Percentiles rank a stretch among this genome's conserved stretches.
Evolutionary conservation across 139 green algal species (phyloP).

Genomic region (Chlamydomonas sp.): DNA sequence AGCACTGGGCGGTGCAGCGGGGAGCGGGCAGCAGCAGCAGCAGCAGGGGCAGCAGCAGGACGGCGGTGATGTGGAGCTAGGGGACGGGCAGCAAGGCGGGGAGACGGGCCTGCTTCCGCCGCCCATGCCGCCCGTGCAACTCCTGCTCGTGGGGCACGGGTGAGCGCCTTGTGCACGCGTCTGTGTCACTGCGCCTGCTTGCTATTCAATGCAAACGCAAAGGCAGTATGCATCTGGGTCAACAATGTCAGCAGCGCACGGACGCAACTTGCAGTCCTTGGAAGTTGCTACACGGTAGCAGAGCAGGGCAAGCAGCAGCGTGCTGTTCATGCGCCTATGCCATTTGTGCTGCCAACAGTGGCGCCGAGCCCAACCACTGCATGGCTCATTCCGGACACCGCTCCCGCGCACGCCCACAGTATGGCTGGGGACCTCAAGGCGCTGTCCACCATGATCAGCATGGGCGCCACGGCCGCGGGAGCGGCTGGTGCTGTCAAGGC

Average conservation of each 20-base stretch:
- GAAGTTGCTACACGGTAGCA: too few species aligned
- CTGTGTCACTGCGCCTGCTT: too few species aligned
- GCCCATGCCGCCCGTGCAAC: not conserved
- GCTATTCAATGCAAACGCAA: too few species aligned
- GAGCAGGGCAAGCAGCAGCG: too few species aligned
- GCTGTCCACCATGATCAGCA: conserved; percentile 4
- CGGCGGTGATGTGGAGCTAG: not conserved
- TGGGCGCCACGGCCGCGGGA: not conserved
- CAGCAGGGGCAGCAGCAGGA: not conserved
- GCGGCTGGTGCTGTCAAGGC: too few species aligned
- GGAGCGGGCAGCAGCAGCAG: not conserved
- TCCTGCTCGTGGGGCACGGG: conserved; percentile 37
- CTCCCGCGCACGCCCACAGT: not conserved
- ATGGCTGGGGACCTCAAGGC: conserved; percentile 23
- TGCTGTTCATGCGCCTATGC: not conserved
- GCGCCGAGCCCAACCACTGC: not conserved
- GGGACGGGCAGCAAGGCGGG: not conserved
- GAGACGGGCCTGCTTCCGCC: not conserved
- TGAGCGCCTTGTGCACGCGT: not conserved
- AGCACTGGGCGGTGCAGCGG: not conserved
- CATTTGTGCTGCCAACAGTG: not conserved
- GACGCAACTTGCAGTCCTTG: too few species aligned
- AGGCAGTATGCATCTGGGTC: too few species aligned
- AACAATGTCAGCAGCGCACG: too few species aligned
- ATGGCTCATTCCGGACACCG: not conserved